These are phyloP conservation scores for Xylaria longipes DNA, from an alignment of 495 filamentous ascomycete genomes.

Conservation along the genomic window DNA sequence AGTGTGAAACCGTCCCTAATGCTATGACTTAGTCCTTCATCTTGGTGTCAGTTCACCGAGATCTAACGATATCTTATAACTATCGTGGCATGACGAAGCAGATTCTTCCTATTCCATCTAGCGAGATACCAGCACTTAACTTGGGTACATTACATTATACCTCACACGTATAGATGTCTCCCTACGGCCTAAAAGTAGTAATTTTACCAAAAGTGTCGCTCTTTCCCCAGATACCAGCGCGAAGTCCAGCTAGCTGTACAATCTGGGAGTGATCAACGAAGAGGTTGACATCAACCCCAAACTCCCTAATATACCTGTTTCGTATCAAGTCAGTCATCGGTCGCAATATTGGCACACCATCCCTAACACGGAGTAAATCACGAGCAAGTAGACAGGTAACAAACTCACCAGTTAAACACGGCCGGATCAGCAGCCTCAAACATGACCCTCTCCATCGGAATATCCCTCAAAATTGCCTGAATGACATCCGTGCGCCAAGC, in stretches of 20 bases:
- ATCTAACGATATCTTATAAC: neutral
- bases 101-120: neutral
- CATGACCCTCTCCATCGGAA: constrained; percentile 64
- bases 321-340: neutral
- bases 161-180: neutral
- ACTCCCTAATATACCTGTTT: constrained; percentile 4
- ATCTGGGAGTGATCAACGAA: constrained; percentile 3
- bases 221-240: neutral
- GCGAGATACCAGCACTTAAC: neutral
- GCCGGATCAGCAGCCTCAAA: constrained; percentile 66
- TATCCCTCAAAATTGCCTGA: constrained; percentile 58
- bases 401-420: constrained; percentile 63
- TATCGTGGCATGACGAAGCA: neutral
- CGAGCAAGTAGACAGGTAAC: neutral
- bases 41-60: neutral
- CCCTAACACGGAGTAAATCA: neutral
- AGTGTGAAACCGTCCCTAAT: too few relatives aligned
- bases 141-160: neutral
- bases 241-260: neutral
- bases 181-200: neutral
- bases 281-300: neutral
- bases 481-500: constrained; percentile 65
- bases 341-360: neutral
- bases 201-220: constrained; percentile 4
- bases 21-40: neutral